These are phyloP conservation scores for Pichia sp. DNA, from an alignment of 1,139 yeast species.

Conservation along the genomic window DNA sequence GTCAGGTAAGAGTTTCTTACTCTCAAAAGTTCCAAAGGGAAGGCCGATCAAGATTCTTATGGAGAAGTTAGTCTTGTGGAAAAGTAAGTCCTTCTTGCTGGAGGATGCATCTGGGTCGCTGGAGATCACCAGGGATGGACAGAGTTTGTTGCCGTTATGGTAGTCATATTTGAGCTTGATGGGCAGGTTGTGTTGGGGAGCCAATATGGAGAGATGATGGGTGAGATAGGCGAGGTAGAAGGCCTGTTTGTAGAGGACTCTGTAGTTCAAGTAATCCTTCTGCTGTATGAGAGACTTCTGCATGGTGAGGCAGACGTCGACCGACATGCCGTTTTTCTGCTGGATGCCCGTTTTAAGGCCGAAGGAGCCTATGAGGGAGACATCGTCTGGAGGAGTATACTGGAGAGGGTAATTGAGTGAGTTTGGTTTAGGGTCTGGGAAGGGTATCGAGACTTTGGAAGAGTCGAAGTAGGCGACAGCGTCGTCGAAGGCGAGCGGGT, in stretches of 20 bases:
- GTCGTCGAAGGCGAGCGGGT: conserved; percentile 48
- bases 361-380: conserved; percentile 83
- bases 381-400: conserved; percentile 66
- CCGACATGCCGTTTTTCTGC: conserved; percentile 54
- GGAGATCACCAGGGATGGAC: conserved; percentile 58
- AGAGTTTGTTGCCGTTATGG: conserved; percentile 60
- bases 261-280: conserved; percentile 84
- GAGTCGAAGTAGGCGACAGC: conserved; percentile 47
- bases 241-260: conserved; percentile 86
- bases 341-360: conserved; percentile 78
- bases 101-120: conserved; percentile 39
- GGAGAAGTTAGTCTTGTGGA: conserved; percentile 64
- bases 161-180: conserved; percentile 57
- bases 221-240: conserved; percentile 79
- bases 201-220: conserved; percentile 51
- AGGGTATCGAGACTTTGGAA: conserved; percentile 62
- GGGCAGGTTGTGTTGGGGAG: conserved; percentile 55
- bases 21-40: conserved; percentile 66
- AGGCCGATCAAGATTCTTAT: conserved; percentile 71
- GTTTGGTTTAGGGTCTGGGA: conserved; percentile 78
- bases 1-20: conserved; percentile 72
- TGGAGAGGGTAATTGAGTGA: conserved; percentile 65
- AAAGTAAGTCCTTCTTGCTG: conserved; percentile 43
- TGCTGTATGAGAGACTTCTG: conserved; percentile 69
- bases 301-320: conserved; percentile 81